phyloP scores from a whole-genome alignment of 1,284 basidiomycete species.

The Inonotus hispidus region DNA sequence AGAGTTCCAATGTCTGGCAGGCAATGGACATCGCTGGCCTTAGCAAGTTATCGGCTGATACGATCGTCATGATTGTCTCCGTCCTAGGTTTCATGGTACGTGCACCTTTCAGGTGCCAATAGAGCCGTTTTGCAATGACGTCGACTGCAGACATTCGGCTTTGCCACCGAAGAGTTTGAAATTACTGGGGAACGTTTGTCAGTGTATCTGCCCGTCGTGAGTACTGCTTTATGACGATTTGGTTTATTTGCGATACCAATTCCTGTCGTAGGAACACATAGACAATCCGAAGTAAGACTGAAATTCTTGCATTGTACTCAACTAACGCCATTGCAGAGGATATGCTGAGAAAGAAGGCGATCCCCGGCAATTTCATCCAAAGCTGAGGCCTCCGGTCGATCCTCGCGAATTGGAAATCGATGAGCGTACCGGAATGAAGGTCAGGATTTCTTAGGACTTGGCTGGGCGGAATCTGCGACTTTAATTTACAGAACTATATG shows the following conservation, averaged over 20 bases:
- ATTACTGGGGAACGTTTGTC: slow-evolving; percentile 80
- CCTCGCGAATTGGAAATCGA: slow-evolving; percentile 77
- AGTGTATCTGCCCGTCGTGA: slow-evolving; percentile 68
- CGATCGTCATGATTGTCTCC: slow-evolving; percentile 68
- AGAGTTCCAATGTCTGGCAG: slow-evolving; percentile 32
- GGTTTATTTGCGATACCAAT: background rate
- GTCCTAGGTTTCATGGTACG: slow-evolving; percentile 65
- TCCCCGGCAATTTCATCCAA: slow-evolving; percentile 58
- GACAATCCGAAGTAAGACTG: slow-evolving; percentile 58
- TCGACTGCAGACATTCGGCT: slow-evolving; percentile 53
- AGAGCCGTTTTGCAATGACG: background rate
- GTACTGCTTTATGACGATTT: slow-evolving; percentile 26
- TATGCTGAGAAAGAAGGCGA: slow-evolving; percentile 74
- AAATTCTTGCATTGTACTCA: slow-evolving; percentile 1
- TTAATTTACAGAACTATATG: slow-evolving; percentile 45
- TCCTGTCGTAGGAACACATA: slow-evolving; percentile 61
- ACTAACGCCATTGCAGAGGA: slow-evolving; percentile 36
- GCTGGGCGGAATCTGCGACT: background rate
- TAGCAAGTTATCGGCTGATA: slow-evolving; percentile 56
- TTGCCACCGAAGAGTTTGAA: slow-evolving; percentile 72
- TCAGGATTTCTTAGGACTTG: slow-evolving; percentile 21
- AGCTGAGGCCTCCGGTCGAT: slow-evolving; percentile 71
- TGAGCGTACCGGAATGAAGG: slow-evolving; percentile 81
- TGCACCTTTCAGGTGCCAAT: slow-evolving; percentile 21
- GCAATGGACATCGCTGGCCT: slow-evolving; percentile 78